A percentile compares a stretch with the other conserved stretches of the same genome.
These are phyloP conservation scores for Coemansia sp. DNA, from an alignment of 192 early-diverging fungal genomes.

Conservation along the genomic window DNA sequence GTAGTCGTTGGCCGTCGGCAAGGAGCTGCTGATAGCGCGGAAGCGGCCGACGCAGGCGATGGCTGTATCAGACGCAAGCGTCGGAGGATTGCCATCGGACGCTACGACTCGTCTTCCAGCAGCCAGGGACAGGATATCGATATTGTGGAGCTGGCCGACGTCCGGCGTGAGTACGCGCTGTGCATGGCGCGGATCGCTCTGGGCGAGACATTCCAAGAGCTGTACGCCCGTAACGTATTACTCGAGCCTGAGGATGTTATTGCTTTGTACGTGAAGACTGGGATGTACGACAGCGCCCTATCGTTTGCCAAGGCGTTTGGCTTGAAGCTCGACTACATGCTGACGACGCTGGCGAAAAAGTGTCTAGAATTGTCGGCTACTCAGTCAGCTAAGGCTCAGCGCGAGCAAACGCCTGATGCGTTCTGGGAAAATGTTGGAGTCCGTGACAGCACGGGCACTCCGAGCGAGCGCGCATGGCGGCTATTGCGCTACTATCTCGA, in stretches of 20 bases:
- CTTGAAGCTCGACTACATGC: slow-evolving; percentile 26
- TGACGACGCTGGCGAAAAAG: slow-evolving; percentile 26
- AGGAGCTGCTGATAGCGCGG: not conserved
- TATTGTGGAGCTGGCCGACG: slow-evolving; percentile 43
- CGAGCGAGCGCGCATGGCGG: slow-evolving; percentile 43
- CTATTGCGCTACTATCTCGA: slow-evolving; percentile 42
- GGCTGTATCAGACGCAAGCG: slow-evolving; percentile 24
- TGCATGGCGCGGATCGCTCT: slow-evolving; percentile 41
- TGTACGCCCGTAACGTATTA: slow-evolving; percentile 38
- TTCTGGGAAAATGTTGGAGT: slow-evolving; percentile 34
- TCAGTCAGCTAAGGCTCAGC: slow-evolving; percentile 5
- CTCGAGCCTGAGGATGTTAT: slow-evolving; percentile 46
- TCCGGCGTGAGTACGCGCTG: slow-evolving; percentile 49
- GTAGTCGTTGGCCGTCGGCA: slow-evolving; percentile 35
- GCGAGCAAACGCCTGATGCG: slow-evolving; percentile 27
- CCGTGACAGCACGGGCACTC: slow-evolving; percentile 13
- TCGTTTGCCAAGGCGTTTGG: slow-evolving; percentile 26
- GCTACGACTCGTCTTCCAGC: slow-evolving; percentile 22
- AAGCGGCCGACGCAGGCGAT: not conserved
- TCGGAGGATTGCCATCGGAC: slow-evolving; percentile 30
- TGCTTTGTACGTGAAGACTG: slow-evolving; percentile 34
- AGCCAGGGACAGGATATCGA: slow-evolving; percentile 32
- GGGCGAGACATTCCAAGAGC: slow-evolving; percentile 31
- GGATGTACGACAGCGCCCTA: slow-evolving; percentile 52
- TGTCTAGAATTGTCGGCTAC: slow-evolving; percentile 30